These are phyloP conservation scores for Aspergillus cavernicola DNA, from an alignment of 495 filamentous ascomycete species.

Conservation along the genomic window DNA sequence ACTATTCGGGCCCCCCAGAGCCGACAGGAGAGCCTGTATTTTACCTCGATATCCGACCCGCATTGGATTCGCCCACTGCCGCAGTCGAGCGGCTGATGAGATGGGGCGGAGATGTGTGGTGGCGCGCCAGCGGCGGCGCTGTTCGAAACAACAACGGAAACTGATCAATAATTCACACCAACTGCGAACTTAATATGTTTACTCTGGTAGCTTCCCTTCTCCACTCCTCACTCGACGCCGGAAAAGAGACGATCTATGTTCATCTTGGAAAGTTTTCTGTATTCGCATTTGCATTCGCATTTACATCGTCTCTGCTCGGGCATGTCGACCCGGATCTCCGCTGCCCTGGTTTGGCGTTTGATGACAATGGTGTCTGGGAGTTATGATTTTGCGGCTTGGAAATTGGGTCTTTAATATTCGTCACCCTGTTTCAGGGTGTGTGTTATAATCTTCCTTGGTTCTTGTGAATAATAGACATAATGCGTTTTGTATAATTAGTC, in stretches of 20 bases:
- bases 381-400: background rate
- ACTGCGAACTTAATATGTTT: too few species aligned
- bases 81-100: constrained; percentile 79
- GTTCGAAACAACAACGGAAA: constrained; percentile 42
- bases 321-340: background rate
- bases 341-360: background rate
- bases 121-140: constrained; percentile 73
- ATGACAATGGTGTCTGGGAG: constrained; percentile 6
- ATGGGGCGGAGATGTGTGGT: constrained; percentile 95
- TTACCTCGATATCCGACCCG: constrained; percentile 93
- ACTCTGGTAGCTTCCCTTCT: background rate
- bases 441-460: constrained; percentile 9
- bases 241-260: constrained; percentile 20
- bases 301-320: background rate
- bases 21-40: constrained; percentile 92
- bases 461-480: constrained; percentile 7
- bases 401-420: constrained; percentile 7
- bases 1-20: constrained; percentile 85
- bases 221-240: constrained; percentile 9
- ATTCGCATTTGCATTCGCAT: background rate
- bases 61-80: constrained; percentile 74
- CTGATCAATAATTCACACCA: constrained; percentile 5
- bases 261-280: background rate
- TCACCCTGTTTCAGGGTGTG: constrained; percentile 14
- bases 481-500: too few species aligned